phyloP scores from a whole-genome alignment of 2,329 filamentous ascomycete genomes.

The Plectosphaerella cucumerina region DNA sequence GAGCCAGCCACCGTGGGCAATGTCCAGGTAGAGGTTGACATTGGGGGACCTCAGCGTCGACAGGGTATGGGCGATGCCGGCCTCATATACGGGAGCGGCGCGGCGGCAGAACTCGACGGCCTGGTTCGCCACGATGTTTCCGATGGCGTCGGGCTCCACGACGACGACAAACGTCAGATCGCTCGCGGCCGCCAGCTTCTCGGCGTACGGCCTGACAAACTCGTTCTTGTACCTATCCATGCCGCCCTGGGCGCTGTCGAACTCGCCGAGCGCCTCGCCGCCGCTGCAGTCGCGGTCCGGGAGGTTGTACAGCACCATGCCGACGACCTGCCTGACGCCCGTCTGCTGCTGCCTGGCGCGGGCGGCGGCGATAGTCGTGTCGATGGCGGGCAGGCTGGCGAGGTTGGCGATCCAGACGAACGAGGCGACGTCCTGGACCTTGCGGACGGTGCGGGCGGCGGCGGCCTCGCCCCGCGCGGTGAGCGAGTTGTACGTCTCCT shows the following conservation, averaged over 20 bases:
- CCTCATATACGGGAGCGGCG: slow-evolving; percentile 31
- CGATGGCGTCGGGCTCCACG: slow-evolving; percentile 39
- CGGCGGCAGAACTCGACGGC: slow-evolving; percentile 29
- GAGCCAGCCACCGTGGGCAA: slow-evolving; percentile 38
- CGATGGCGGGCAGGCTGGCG: slow-evolving; percentile 30
- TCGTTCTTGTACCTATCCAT: slow-evolving; percentile 33
- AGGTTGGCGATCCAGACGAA: slow-evolving; percentile 39
- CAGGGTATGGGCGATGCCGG: slow-evolving; percentile 38
- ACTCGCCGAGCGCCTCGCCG: slow-evolving; percentile 36
- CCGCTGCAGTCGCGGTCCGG: slow-evolving; percentile 41
- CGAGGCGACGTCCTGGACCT: slow-evolving; percentile 33
- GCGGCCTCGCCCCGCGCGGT: slow-evolving; percentile 25
- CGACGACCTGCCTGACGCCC: slow-evolving; percentile 33
- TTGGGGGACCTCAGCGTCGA: slow-evolving; percentile 29
- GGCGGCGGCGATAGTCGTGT: slow-evolving; percentile 32
- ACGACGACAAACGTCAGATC: slow-evolving; percentile 38
- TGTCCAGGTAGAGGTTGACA: slow-evolving; percentile 35
- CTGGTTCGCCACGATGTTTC: slow-evolving; percentile 36
- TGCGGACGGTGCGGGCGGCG: slow-evolving; percentile 31
- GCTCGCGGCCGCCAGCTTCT: slow-evolving; percentile 27
- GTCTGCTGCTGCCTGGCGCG: slow-evolving; percentile 28
- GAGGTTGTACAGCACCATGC: slow-evolving; percentile 40
- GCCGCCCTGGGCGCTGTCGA: slow-evolving; percentile 28
- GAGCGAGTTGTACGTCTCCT: slow-evolving; percentile 31
- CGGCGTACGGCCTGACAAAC: slow-evolving; percentile 33